A percentile compares a stretch with the other conserved stretches of the same genome.
These are phyloP conservation scores for Litchi chinensis DNA, from an alignment of 345 rosid genomes.

Conservation along the genomic window DNA sequence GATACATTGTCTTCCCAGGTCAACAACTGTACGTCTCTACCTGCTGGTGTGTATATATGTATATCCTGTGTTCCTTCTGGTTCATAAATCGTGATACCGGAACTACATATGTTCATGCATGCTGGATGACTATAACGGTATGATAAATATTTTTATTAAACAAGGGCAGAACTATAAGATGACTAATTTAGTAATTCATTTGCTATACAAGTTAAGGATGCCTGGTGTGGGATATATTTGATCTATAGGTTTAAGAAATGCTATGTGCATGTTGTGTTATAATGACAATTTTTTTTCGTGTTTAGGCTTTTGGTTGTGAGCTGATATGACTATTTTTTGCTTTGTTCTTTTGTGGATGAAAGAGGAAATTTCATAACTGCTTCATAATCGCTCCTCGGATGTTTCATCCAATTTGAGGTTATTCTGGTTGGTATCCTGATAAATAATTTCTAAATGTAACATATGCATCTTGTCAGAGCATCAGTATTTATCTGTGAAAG, in stretches of 20 bases:
- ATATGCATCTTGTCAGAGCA: no score
- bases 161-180: neutral
- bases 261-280: neutral
- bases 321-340: neutral
- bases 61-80: neutral
- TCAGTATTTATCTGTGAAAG: neutral
- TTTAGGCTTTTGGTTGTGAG: neutral
- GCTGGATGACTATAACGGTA: neutral
- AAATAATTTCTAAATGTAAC: neutral
- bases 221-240: neutral
- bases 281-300: neutral
- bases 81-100: neutral
- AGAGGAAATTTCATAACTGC: neutral
- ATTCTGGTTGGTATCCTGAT: neutral
- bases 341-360: neutral
- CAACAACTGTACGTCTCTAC: neutral
- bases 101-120: neutral
- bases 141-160: neutral
- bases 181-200: neutral
- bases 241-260: neutral
- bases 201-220: neutral
- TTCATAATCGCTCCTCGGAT: neutral
- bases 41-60: neutral
- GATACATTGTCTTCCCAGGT: neutral
- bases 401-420: neutral